Conservation (phyloP, 1,139 yeast species). For the Debaryomyces coudertii region DNA sequence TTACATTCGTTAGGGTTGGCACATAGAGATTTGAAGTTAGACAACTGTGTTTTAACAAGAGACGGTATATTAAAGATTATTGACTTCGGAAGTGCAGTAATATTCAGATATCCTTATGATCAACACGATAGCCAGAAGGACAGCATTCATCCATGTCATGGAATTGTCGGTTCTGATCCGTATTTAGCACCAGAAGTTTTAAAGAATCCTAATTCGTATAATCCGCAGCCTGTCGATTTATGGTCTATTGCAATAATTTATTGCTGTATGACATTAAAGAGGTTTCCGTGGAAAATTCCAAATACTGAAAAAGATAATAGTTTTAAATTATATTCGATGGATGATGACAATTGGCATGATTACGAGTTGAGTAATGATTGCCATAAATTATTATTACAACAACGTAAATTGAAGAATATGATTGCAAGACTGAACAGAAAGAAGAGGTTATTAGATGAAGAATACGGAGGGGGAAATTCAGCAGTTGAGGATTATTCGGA, state of each 20-base stretch:
- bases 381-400: slow-evolving; percentile 49
- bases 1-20: slow-evolving; percentile 89
- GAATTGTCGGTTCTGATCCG: slow-evolving; percentile 97
- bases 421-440: slow-evolving; percentile 48
- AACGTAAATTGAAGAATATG: slow-evolving; percentile 47
- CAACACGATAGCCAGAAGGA: slow-evolving; percentile 48
- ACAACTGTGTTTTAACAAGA: slow-evolving; percentile 86
- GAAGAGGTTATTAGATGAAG: slow-evolving; percentile 29
- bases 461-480: slow-evolving; percentile 7
- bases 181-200: slow-evolving; percentile 96
- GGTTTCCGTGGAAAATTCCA: slow-evolving; percentile 98
- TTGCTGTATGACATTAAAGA: slow-evolving; percentile 90
- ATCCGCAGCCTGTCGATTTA: slow-evolving; percentile 90
- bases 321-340: slow-evolving; percentile 65
- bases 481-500: slow-evolving; percentile 10
- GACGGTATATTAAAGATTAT: slow-evolving; percentile 89
- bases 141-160: slow-evolving; percentile 78
- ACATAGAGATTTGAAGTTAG: slow-evolving; percentile 92
- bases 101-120: slow-evolving; percentile 90
- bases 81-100: slow-evolving; percentile 96
- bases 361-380: slow-evolving; percentile 55
- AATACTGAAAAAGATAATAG: slow-evolving; percentile 79
- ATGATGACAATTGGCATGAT: slow-evolving; percentile 54
- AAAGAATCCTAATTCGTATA: slow-evolving; percentile 66
- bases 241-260: slow-evolving; percentile 95